Conservation (phyloP, 2,329 filamentous ascomycete genomes). For the Diaporthe sp. region DNA sequence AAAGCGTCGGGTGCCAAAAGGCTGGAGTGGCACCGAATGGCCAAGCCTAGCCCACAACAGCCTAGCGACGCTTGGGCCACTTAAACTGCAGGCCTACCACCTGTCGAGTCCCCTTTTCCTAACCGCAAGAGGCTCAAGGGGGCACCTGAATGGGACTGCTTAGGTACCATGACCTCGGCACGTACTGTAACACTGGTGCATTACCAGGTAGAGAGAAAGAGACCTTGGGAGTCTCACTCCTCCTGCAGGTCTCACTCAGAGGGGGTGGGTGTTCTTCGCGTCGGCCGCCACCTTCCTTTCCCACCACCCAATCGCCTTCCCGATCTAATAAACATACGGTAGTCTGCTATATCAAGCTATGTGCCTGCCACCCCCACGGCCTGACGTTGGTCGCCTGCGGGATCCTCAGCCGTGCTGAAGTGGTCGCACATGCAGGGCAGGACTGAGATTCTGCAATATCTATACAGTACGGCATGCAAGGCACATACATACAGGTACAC, state of each 20-base stretch:
- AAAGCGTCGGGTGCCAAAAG: constrained; percentile 35
- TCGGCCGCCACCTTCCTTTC: background rate
- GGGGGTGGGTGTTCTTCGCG: background rate
- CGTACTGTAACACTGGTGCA: constrained; percentile 16
- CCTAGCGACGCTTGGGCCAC: constrained; percentile 35
- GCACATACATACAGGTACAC: constrained; percentile 13
- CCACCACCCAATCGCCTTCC: background rate
- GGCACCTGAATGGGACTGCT: constrained; percentile 1
- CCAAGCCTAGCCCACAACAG: constrained; percentile 29
- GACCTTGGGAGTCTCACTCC: constrained; percentile 2
- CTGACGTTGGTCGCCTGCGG: background rate
- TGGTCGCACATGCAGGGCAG: background rate
- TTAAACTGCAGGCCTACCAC: constrained; percentile 21
- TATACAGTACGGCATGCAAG: constrained; percentile 28
- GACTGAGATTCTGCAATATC: background rate
- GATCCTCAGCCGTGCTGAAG: constrained; percentile 24
- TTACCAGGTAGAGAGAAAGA: constrained; percentile 12
- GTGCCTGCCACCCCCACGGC: constrained; percentile 1
- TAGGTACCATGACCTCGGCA: constrained; percentile 6
- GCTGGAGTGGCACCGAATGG: constrained; percentile 32
- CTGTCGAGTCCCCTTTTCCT: constrained; percentile 30
- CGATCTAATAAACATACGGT: background rate
- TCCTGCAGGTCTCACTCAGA: constrained; percentile 23
- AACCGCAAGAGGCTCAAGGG: constrained; percentile 17
- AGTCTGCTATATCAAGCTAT: background rate